These are phyloP conservation scores for Vishniacozyma victoriae DNA, from an alignment of 768 basidiomycete genomes.

Conservation along the genomic window DNA sequence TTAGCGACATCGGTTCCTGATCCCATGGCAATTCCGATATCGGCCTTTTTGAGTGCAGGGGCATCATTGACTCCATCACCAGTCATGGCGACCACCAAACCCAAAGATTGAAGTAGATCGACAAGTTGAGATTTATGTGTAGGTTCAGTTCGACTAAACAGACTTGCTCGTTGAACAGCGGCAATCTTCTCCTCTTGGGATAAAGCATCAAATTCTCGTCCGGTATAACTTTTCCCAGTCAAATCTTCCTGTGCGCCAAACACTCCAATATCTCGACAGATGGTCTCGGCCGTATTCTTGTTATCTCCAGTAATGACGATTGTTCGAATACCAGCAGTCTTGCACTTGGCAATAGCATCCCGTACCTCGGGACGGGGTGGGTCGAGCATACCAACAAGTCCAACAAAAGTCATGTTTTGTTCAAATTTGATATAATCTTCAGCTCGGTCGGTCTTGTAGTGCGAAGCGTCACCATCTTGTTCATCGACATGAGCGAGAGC, in stretches of 20 bases:
- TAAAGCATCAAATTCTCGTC: conserved; percentile 79
- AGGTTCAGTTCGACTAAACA: conserved; percentile 93
- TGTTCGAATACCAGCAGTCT: conserved; percentile 86
- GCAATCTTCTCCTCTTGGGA: conserved; percentile 70
- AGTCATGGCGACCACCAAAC: conserved; percentile 87
- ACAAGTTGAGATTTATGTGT: conserved; percentile 91
- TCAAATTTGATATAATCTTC: conserved; percentile 86
- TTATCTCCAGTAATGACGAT: conserved; percentile 98
- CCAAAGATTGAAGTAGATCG: conserved; percentile 83
- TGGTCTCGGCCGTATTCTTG: conserved; percentile 94
- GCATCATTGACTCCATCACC: conserved; percentile 99
- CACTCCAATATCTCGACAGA: conserved; percentile 92
- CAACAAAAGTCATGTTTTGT: conserved; percentile 85
- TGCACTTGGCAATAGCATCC: conserved; percentile 79
- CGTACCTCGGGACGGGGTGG: conserved; percentile 92
- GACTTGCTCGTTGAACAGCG: conserved; percentile 77
- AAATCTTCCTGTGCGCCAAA: conserved; percentile 80
- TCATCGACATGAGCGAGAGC: conserved; percentile 82
- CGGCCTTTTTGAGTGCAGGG: conserved; percentile 90
- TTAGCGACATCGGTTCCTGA: conserved; percentile 98
- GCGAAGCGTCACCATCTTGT: conserved; percentile 65
- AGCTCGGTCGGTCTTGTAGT: conserved; percentile 73
- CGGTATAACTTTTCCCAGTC: conserved; percentile 92
- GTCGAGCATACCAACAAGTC: conserved; percentile 94
- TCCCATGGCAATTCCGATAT: conserved; percentile 98